A percentile compares a stretch with the other conserved stretches of the same genome.
phyloP scores from a whole-genome alignment of 148 eudicot genomes.

The Nepenthes mirabilis region DNA sequence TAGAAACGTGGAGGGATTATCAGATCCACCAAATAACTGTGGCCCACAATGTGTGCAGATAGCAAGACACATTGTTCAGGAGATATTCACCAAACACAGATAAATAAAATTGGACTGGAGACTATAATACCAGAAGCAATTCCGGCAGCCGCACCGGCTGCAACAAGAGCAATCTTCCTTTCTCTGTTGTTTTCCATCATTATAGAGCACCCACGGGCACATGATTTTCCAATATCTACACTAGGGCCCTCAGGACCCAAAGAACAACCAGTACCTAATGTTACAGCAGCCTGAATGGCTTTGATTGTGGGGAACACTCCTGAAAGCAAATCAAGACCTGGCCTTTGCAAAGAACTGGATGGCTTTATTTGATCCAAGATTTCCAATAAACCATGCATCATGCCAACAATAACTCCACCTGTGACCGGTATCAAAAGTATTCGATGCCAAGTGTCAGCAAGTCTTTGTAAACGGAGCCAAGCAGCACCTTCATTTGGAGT shows the following conservation, averaged over 20 bases:
- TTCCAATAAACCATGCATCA: conserved; percentile 91
- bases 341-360: conserved; percentile 44
- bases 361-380: conserved; percentile 74
- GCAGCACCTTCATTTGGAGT: conserved; percentile 98
- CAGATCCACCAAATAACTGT: too few relatives aligned
- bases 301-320: conserved; percentile 56
- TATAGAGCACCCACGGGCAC: conserved; percentile 79
- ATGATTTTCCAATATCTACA: conserved; percentile 95
- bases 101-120: background rate
- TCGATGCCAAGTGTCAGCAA: conserved; percentile 94
- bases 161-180: conserved; percentile 90
- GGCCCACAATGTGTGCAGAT: too few relatives aligned
- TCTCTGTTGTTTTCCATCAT: conserved; percentile 84
- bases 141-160: conserved; percentile 99
- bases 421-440: conserved; percentile 81
- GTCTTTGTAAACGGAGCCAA: conserved; percentile 89
- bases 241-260: conserved; percentile 98
- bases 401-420: conserved; percentile 91
- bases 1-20: too few relatives aligned
- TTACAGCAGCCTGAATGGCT: conserved; percentile 91
- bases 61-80: too few relatives aligned
- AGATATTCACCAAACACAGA: background rate
- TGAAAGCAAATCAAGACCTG: conserved; percentile 54
- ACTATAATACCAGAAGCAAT: conserved; percentile 63
- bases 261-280: conserved; percentile 91